Evolutionary conservation across 176 grass and related monocot species (phyloP).

Genomic region (Cymbopogon citratus): DNA sequence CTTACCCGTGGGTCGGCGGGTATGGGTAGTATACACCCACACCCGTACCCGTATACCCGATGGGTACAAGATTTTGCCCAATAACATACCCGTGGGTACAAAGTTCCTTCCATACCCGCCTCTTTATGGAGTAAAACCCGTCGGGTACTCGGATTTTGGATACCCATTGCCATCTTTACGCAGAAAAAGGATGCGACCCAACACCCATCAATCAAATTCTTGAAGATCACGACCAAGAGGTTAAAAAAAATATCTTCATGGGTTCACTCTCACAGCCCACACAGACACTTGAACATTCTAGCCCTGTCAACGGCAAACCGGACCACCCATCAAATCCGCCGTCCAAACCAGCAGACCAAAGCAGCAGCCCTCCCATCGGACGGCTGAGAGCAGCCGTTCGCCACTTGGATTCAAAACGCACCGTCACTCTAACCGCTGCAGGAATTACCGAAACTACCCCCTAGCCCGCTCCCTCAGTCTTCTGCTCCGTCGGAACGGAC

Average conservation of each 20-base stretch:
- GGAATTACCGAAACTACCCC: constrained; percentile 30
- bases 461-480: background rate
- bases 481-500: constrained; percentile 24
- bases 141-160: too few relatives aligned
- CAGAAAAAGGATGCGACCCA: background rate
- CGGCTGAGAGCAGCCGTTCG: constrained; percentile 23
- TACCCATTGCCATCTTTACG: too few relatives aligned
- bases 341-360: background rate
- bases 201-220: background rate
- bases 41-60: too few relatives aligned
- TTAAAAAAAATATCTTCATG: background rate
- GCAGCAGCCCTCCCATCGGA: constrained; percentile 15
- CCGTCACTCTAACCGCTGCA: background rate
- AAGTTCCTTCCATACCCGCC: too few relatives aligned
- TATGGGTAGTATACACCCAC: too few relatives aligned
- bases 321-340: background rate
- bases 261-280: background rate
- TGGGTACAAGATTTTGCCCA: too few relatives aligned
- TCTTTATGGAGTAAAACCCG: too few relatives aligned
- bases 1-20: too few relatives aligned
- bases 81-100: too few relatives aligned
- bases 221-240: background rate
- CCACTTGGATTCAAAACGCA: constrained; percentile 30
- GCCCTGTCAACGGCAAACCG: background rate
- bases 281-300: background rate